Base-by-base conservation (phyloP, 805 yeast genomes). In the Helenozyma rhizophorensis region DNA sequence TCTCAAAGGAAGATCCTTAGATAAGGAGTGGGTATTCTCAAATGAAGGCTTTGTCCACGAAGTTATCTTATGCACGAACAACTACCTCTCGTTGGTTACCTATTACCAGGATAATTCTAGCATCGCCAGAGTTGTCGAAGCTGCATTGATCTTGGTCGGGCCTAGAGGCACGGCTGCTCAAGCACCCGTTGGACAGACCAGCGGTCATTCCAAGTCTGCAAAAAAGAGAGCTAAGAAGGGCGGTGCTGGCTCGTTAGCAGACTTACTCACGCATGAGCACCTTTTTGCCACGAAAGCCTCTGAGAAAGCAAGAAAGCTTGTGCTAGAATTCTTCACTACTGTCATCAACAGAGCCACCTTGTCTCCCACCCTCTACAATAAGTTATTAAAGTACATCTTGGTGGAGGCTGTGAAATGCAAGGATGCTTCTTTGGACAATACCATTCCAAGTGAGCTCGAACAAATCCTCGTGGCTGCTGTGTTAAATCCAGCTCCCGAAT, bases 401-500 rank as follows among this genome's bases (percentile, higher is more conserved):
- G 45, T 62, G 21, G 70, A 65, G 39, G 53, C 69, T 2, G 60
- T 60, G 7, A 47, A 47, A 23, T 50, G 57, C n/a, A 43, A 51
- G 31, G 47, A 51, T 24, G 42, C 45, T 32, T 45, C 54, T 17
- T 34, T 38, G 12, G 51, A 57, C 25, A 45, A 40, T 12, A 23
- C 31, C 6, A 50, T 63, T 21, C 56, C 68, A 1, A 21, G 19
- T 24, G 68, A 66, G 14, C 51, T 78, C 15, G 45, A 39, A 21
- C 27, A 42, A 3, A 42, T 65, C 17, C 59, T 85, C 22, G 68
- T 77, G 30, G 55, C 70, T 3, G 58, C 83, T n/a, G 74, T 85
- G 3, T 46, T 85, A 25, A 76, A 72, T 51, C 95, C 96, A 2
- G 85, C 83, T 4, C 63, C 65, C 24, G 80, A 78, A 32, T 69